These are phyloP conservation scores for Tolypocladium guangdongense DNA, from an alignment of 2,329 filamentous ascomycete genomes.

Conservation along the genomic window DNA sequence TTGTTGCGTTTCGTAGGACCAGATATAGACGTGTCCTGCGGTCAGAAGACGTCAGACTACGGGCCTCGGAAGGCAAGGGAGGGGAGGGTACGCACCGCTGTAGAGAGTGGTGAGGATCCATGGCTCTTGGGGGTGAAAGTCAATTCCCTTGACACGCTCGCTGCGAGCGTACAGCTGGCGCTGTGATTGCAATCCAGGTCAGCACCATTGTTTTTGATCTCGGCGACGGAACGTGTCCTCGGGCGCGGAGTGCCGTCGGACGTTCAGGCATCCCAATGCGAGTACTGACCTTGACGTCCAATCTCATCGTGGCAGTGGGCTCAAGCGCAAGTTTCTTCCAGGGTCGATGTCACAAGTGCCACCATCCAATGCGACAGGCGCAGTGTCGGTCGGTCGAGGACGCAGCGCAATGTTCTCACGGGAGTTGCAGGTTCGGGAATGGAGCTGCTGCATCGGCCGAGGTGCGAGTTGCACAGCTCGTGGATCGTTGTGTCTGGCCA, in stretches of 20 bases:
- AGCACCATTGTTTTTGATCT: neutral
- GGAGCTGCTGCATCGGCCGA: neutral
- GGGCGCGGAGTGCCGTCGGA: neutral
- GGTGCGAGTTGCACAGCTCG: neutral
- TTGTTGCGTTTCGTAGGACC: slow-evolving; percentile 94
- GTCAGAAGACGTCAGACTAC: slow-evolving; percentile 1
- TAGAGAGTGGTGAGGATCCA: slow-evolving; percentile 96
- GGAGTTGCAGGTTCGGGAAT: neutral
- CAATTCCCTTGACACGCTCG: slow-evolving; percentile 93
- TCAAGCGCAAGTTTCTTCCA: neutral
- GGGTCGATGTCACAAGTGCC: neutral
- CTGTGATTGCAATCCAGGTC: slow-evolving; percentile 13
- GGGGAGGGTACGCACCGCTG: slow-evolving; percentile 50
- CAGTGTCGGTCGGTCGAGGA: neutral
- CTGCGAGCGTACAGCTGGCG: slow-evolving; percentile 58
- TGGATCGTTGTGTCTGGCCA: neutral
- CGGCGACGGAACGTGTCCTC: neutral
- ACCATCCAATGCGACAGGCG: slow-evolving; percentile 1
- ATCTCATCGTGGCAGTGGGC: slow-evolving; percentile 23
- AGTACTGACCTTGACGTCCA: slow-evolving; percentile 29
- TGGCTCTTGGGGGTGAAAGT: slow-evolving; percentile 94
- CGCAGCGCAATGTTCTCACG: neutral
- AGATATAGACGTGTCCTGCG: slow-evolving; percentile 92
- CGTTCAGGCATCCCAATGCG: too few species aligned
- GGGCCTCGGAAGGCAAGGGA: slow-evolving; percentile 3